A percentile compares a stretch with the other conserved stretches of the same genome.
phyloP scores from a whole-genome alignment of 176 grass and related monocot genomes.

The Dendrocalamus sinicus region DNA sequence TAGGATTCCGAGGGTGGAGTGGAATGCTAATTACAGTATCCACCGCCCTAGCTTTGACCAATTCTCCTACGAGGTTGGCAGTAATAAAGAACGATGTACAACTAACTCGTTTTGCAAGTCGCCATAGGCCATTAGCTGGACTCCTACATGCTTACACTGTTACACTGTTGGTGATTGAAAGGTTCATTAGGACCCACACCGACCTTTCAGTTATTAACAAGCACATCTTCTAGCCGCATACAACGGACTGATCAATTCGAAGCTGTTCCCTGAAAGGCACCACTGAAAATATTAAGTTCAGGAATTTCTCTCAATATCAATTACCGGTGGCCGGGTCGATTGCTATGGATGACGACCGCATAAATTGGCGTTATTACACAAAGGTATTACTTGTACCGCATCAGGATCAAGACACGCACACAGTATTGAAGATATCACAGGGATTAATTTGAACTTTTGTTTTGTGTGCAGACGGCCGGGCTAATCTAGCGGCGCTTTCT shows the following conservation, averaged over 20 bases:
- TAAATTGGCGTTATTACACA: too few species aligned
- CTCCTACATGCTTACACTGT: conserved; percentile 7
- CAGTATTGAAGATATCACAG: too few species aligned
- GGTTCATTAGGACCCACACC: background rate
- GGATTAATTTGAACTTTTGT: too few species aligned
- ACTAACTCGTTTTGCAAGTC: background rate
- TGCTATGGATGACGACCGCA: too few species aligned
- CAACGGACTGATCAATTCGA: background rate
- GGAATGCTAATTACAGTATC: background rate
- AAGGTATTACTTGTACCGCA: too few species aligned
- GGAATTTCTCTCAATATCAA: background rate
- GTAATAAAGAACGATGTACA: conserved; percentile 6
- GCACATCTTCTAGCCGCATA: background rate
- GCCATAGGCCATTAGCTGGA: conserved; percentile 20
- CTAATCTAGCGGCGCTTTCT: too few species aligned
- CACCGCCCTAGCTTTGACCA: conserved; percentile 1
- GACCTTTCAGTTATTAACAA: background rate
- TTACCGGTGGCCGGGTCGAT: background rate
- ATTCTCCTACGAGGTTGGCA: conserved; percentile 31
- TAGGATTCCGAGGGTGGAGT: background rate
- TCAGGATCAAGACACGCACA: too few species aligned
- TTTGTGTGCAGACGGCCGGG: too few species aligned
- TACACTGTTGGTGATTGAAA: conserved; percentile 33
- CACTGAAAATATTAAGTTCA: background rate
- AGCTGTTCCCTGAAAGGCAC: conserved; percentile 8